Base-by-base conservation (phyloP, 495 filamentous ascomycete species). In the Trichocladium uniseriatum region DNA sequence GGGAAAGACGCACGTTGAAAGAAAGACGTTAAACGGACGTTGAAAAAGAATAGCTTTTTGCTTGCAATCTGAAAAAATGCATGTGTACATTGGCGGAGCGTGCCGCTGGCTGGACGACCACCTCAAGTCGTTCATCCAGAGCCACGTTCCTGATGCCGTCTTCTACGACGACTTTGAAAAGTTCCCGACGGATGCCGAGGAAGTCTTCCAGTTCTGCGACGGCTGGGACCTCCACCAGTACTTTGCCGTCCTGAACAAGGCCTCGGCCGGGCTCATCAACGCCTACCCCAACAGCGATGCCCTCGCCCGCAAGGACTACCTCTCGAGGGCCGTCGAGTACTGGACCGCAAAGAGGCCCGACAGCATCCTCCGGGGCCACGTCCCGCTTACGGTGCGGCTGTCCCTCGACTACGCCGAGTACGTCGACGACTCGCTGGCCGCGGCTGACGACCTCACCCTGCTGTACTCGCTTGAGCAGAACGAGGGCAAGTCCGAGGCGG, bases 371-470 rank as follows among this genome's bases (percentile, higher is more conserved):
- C 68, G 62, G 24, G 57, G 66, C 11, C 74, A 83, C 45, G 70
- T 84, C 48, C 80, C 82, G 48, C 72, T 72, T 2, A 73, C 76
- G 0, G 79, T 82, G n/a, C 75, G 79, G 39, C 82, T 90, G 40
- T 84, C 89, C 46, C 69, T 90, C 28, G 86, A 90, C 63, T 90
- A 86, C 56, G 80, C 80, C 1, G 86, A 90, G 63, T 90, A 86
- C 62, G 74, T 90, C 14, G 84, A 89, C 52, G 86, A 90, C 38
- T 83, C 86, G 2, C 68, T 90, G 6, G 64, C 77, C 6, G 86
- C 89, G 44, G 81, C 81, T 10, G 89, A 73, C 45, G 86, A 88
- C 61, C 65, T 90, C 24, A 49, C 44, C 19, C 48, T 60, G 19
- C 72, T 74, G 19, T 82, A 82, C 34, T 80, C 78, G 21, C 75